A percentile compares a stretch with the other conserved stretches of the same genome.
These are phyloP conservation scores for Cryptococcus maquisensis DNA, from an alignment of 1,284 basidiomycete species.

Conservation along the genomic window DNA sequence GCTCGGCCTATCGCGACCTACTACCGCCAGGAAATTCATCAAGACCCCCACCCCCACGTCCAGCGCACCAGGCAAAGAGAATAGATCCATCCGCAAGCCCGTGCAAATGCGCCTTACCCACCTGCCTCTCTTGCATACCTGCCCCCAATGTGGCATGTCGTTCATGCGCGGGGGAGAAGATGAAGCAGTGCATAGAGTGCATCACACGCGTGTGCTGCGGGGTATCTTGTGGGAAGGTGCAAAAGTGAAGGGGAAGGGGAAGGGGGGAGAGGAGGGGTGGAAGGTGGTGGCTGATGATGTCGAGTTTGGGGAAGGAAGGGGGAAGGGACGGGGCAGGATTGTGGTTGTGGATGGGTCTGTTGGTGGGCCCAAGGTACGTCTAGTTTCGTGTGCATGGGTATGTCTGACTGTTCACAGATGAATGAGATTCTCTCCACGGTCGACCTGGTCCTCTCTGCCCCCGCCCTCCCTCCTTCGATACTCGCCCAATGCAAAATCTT, in stretches of 20 bases:
- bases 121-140: slow-evolving; percentile 37
- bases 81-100: slow-evolving; percentile 6
- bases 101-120: slow-evolving; percentile 37
- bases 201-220: slow-evolving; percentile 46
- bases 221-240: slow-evolving; percentile 47
- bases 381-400: not conserved
- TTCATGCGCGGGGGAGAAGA: slow-evolving; percentile 50
- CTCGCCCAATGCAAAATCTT: slow-evolving; percentile 46
- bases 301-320: slow-evolving; percentile 18
- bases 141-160: slow-evolving; percentile 48
- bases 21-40: not conserved
- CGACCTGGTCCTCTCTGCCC: slow-evolving; percentile 48
- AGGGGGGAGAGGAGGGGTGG: slow-evolving; percentile 22
- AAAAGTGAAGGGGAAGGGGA: slow-evolving; percentile 15
- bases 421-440: slow-evolving; percentile 46
- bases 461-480: slow-evolving; percentile 40
- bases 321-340: slow-evolving; percentile 28
- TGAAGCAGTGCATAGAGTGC: slow-evolving; percentile 41
- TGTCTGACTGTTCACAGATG: slow-evolving; percentile 22
- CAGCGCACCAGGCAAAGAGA: not conserved
- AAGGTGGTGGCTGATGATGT: slow-evolving; percentile 24
- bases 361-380: slow-evolving; percentile 25
- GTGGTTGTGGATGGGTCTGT: slow-evolving; percentile 37
- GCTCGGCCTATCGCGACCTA: not conserved
- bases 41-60: not conserved